Base-by-base conservation (phyloP, 352 stramenopile species). In the Phytopythium delawarense region DNA sequence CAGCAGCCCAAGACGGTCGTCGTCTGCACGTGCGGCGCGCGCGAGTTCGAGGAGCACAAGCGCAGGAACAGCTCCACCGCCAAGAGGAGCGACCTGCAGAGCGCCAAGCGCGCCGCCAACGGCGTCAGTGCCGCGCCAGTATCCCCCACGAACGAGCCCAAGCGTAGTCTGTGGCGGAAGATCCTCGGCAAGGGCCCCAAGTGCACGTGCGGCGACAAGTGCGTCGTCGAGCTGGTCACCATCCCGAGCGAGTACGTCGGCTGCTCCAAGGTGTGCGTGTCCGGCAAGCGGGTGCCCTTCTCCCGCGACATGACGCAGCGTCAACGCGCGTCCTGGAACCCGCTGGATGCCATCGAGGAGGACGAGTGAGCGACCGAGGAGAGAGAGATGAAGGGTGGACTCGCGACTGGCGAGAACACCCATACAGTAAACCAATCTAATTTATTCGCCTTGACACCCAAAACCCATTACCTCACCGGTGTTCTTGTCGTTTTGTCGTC, bases 161-260 rank as follows among this genome's bases (percentile, higher is more conserved):
- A 84, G 66, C 77, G 74, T 57, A 84, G 74, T 57, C 65, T 84
- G 30, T 87, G 77, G 77, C 75, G 77, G 60, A 84, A 84, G 59
- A 54, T 87, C 23, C 54, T 87, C 28, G 74, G 77, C 32, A 77
- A 79, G 37, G 77, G 77, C 5, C 77, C 77, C 57, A 87, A 87
- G 71, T 87, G 77, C 65, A 64, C 81, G 25, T 87, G 77, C 45
- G 50, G 54, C 55, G 39, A 23, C 30, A 2, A 57, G 61, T 64
- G 49, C 28, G 46, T 62, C 3, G 46, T 62, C 1, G 67, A 65
- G 45, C 53, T 76, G 15, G 61, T 86, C 30, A 30, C 72, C 57
- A 78, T 87, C 52, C 75, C 77, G 9, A 66, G 63, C 51, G 75
- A 84, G 42, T 87, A 79, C 63, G 65, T 75, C 25, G 77, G 77